These are phyloP conservation scores for Russula sp. DNA, from an alignment of 768 basidiomycete species.

Conservation along the genomic window DNA sequence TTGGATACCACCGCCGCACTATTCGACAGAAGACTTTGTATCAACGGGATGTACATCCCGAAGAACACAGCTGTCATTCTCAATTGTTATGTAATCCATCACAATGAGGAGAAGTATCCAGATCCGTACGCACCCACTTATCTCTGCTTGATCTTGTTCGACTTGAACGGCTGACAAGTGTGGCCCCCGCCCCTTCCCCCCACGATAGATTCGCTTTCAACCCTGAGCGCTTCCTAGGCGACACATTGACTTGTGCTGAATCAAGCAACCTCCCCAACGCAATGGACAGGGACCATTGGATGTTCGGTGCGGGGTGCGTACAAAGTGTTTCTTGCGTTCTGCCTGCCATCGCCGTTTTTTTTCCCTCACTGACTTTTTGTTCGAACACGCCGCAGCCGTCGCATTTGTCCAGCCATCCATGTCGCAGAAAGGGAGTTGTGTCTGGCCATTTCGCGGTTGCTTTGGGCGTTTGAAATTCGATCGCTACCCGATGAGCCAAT, in stretches of 20 bases:
- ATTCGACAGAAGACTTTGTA: conserved; percentile 35
- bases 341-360: no score
- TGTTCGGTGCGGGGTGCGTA: conserved; percentile 48
- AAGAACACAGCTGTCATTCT: conserved; percentile 34
- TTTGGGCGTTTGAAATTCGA: conserved; percentile 48
- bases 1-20: conserved; percentile 37
- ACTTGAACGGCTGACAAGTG: not conserved
- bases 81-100: conserved; percentile 35
- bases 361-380: not conserved
- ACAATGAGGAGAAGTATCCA: conserved; percentile 39
- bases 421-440: conserved; percentile 48
- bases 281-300: conserved; percentile 50
- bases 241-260: conserved; percentile 42
- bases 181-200: no score
- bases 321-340: not conserved
- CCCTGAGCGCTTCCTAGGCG: conserved; percentile 47
- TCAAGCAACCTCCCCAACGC: conserved; percentile 38
- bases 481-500: conserved; percentile 45
- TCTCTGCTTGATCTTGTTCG: not conserved
- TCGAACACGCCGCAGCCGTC: conserved; percentile 30
- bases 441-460: conserved; percentile 45
- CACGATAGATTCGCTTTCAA: conserved; percentile 35
- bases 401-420: conserved; percentile 46
- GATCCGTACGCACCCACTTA: conserved; percentile 39
- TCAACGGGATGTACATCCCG: conserved; percentile 36